Evolutionary conservation across 1,284 basidiomycete species (phyloP).

Genomic region (Boletus sp.): DNA sequence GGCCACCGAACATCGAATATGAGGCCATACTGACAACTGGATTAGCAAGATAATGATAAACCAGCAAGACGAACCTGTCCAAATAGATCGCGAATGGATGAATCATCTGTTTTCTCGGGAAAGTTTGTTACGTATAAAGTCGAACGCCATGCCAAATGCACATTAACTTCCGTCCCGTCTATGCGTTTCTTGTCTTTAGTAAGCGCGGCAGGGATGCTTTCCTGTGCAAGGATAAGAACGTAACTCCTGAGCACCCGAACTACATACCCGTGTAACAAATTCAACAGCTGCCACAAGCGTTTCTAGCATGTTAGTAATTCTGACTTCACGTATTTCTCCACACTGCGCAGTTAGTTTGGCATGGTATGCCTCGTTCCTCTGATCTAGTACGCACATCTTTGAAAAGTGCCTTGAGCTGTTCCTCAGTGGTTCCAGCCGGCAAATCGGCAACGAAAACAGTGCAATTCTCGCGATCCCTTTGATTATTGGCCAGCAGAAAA

Average conservation of each 20-base stretch:
- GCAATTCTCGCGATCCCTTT: constrained; percentile 91
- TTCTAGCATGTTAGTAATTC: constrained; percentile 58
- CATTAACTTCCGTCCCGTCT: constrained; percentile 67
- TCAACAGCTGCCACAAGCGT: constrained; percentile 75
- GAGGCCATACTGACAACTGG: constrained; percentile 65
- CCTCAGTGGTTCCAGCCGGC: constrained; percentile 52
- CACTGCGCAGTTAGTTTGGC: constrained; percentile 52
- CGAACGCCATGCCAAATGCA: constrained; percentile 89
- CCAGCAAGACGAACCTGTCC: constrained; percentile 49
- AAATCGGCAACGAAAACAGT: constrained; percentile 86
- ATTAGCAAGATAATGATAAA: constrained; percentile 7
- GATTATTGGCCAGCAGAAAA: background rate
- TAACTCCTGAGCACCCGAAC: background rate
- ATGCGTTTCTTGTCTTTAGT: constrained; percentile 93
- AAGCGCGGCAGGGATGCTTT: constrained; percentile 77
- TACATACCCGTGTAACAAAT: constrained; percentile 63
- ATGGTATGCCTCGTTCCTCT: constrained; percentile 1
- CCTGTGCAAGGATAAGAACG: constrained; percentile 39
- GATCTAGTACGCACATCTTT: constrained; percentile 63
- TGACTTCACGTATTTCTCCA: constrained; percentile 76
- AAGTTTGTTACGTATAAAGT: constrained; percentile 98
- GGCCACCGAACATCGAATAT: constrained; percentile 98
- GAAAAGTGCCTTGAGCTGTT: constrained; percentile 73
- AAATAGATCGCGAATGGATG: constrained; percentile 73
- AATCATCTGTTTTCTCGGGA: constrained; percentile 81